Conservation (phyloP, 2,329 filamentous ascomycete genomes). For the Paraconiothyrium brasiliense region DNA sequence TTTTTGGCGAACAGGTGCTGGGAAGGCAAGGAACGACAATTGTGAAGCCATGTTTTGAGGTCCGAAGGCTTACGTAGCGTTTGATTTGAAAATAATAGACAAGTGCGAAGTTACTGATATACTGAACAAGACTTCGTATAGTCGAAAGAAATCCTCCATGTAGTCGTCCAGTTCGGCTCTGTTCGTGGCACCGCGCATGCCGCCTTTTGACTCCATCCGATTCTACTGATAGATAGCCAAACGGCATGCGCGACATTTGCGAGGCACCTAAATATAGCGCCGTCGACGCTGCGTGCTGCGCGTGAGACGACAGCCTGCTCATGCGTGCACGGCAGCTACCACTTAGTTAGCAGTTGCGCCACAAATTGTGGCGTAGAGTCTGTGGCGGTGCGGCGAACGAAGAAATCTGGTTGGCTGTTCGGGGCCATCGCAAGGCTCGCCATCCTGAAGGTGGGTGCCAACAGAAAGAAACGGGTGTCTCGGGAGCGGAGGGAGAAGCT, state of each 20-base stretch:
- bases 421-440: background rate
- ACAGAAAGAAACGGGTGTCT: background rate
- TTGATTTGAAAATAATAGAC: background rate
- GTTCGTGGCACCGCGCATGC: conserved; percentile 8
- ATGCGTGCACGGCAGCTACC: background rate
- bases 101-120: background rate
- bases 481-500: background rate
- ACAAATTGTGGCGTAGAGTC: background rate
- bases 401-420: background rate
- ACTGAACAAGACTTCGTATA: background rate
- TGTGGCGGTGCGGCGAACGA: conserved; percentile 7
- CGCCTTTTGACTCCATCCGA: conserved; percentile 11
- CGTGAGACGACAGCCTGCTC: conserved; percentile 15
- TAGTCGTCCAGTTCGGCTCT: background rate
- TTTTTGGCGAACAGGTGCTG: conserved; percentile 12
- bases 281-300: conserved; percentile 14
- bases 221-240: conserved; percentile 13
- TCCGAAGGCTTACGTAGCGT: background rate
- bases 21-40: conserved; percentile 15
- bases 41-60: conserved; percentile 2
- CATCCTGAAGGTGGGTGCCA: background rate
- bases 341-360: conserved; percentile 2
- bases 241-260: conserved; percentile 12
- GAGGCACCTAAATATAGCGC: conserved; percentile 15
- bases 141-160: background rate